Base-by-base conservation (phyloP, 179 eudicot genomes). In the Beta corolliflora region DNA sequence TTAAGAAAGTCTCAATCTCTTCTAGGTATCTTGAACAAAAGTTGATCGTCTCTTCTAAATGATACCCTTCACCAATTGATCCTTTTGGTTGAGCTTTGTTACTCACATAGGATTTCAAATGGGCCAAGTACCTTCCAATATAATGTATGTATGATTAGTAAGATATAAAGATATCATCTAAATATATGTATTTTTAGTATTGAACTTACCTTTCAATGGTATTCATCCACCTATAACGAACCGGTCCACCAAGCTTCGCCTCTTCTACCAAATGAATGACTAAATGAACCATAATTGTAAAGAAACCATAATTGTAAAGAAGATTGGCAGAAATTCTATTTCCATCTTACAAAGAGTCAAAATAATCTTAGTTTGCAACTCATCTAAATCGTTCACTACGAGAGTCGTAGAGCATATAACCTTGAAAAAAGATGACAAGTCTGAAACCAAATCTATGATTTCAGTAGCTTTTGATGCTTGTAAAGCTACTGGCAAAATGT, bases 151-250 rank as follows among this genome's bases (percentile, higher is more conserved):
- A 54, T 11, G 15, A 54, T 13, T 11, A 54, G 15, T 12, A 54
- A 11, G 15, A 54, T 11, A 36, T 54, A 54, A 13, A 54, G 13
- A 2, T 11, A 54, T 11, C 4, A 11, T 11, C 15, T 54, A 16
- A 7, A 18, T 13, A 18, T 36, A 36, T 36, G 2, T 36, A 36
- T 36, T 36, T 36, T 36, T 36, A 36, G 41, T 36, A 36, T 36
- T 36, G 41, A 36, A 36, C n/a, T 73, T 9, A 80, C 78, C 73
- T 72, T 53, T 64, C 72, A 23, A 80, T 48, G 2, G 78, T 72
- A 46, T 80, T 73, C 78, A 80, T 80, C 72, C 82, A 80, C 63
- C 78, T 46, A 63, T 80, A 80, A 9, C 44, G 60, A 16, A 63
- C 54, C 10, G 72, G 78, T 18, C 77, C 53, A 3, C 77, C 72